Percentiles rank a stretch among this genome's conserved stretches.
These are phyloP conservation scores for Blastomyces percursus DNA, from an alignment of 2,329 filamentous ascomycete genomes.

Conservation along the genomic window DNA sequence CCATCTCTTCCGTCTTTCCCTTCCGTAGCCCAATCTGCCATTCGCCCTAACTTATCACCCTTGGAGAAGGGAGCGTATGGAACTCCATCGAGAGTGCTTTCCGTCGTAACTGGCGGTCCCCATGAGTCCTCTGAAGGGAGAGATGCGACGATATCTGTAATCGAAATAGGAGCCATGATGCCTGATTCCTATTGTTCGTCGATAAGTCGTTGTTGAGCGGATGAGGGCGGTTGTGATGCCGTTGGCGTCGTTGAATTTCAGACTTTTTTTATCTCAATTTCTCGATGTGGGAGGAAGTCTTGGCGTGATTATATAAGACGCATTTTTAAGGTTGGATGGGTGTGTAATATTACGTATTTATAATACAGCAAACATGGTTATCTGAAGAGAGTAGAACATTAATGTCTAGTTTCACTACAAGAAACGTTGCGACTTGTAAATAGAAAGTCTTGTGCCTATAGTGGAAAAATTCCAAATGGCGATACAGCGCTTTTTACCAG, in stretches of 20 bases:
- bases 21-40: slow-evolving; percentile 96
- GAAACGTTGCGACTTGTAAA: neutral
- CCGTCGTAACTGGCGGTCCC: slow-evolving; percentile 71
- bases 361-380: neutral
- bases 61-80: slow-evolving; percentile 98
- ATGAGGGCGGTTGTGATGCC: neutral
- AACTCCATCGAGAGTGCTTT: slow-evolving; percentile 86
- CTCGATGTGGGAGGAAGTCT: slow-evolving; percentile 10
- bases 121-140: slow-evolving; percentile 69
- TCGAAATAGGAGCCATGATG: slow-evolving; percentile 43
- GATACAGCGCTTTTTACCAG: neutral
- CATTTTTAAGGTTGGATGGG: neutral
- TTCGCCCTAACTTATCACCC: slow-evolving; percentile 94
- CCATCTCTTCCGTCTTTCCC: slow-evolving; percentile 62
- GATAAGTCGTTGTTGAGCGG: neutral
- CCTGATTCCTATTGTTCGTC: slow-evolving; percentile 7
- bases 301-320: slow-evolving; percentile 9
- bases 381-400: too few relatives aligned
- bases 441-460: neutral
- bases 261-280: slow-evolving; percentile 8
- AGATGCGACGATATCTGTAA: slow-evolving; percentile 57
- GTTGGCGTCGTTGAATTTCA: slow-evolving; percentile 2
- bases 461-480: neutral
- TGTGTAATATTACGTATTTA: neutral
- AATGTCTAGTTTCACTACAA: neutral